These are phyloP conservation scores for Kwoniella bestiolae DNA, from an alignment of 768 basidiomycete species.

Conservation along the genomic window DNA sequence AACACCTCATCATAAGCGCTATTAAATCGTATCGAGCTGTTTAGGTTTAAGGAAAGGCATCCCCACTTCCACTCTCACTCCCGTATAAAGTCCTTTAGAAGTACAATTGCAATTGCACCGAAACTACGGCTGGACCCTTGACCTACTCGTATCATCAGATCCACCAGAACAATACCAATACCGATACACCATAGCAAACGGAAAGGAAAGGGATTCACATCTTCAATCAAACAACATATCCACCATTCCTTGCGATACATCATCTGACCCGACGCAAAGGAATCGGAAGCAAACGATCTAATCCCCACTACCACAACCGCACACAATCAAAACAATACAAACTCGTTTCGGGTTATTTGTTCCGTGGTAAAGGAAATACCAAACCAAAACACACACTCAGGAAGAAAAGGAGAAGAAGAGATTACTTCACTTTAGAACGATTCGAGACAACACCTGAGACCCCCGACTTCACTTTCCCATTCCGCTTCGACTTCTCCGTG, in stretches of 20 bases:
- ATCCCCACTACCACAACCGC: not conserved
- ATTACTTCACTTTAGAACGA: too few relatives aligned
- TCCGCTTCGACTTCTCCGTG: too few relatives aligned
- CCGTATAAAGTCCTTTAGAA: not conserved
- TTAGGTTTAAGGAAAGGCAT: not conserved
- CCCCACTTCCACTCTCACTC: not conserved
- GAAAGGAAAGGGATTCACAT: too few relatives aligned
- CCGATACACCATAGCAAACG: too few relatives aligned
- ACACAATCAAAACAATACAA: not conserved
- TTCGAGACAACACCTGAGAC: not conserved
- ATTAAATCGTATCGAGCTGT: not conserved
- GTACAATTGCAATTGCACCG: not conserved
- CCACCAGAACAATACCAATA: not conserved
- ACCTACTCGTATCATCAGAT: not conserved
- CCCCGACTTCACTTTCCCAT: too few relatives aligned
- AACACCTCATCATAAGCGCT: not conserved
- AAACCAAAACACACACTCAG: too few relatives aligned
- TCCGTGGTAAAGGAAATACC: not conserved
- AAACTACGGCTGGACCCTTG: too few relatives aligned
- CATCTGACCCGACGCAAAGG: too few relatives aligned
- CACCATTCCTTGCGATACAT: too few relatives aligned
- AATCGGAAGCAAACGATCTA: not conserved
- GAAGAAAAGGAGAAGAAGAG: not conserved
- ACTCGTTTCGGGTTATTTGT: not conserved
- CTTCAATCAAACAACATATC: too few relatives aligned